phyloP scores from a whole-genome alignment of 2,329 filamentous ascomycete species.

The Acrodontium crateriforme region DNA sequence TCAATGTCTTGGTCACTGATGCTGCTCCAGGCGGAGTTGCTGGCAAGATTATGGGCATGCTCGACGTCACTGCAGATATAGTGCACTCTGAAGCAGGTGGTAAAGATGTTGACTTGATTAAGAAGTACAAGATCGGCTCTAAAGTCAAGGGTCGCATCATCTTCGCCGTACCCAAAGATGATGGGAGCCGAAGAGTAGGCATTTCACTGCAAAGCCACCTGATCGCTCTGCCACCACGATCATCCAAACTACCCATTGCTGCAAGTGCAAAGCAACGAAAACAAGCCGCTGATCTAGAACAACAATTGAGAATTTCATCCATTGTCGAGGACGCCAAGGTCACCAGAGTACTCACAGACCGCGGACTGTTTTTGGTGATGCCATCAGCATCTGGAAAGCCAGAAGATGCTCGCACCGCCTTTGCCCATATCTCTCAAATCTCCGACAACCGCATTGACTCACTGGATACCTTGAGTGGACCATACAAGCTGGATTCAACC shows the following conservation, averaged over 20 bases:
- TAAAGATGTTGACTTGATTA: conserved; percentile 54
- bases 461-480: conserved; percentile 60
- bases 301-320: conserved; percentile 55
- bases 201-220: conserved; percentile 83
- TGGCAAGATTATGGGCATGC: conserved; percentile 82
- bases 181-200: conserved; percentile 63
- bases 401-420: conserved; percentile 34
- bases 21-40: conserved; percentile 59
- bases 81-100: conserved; percentile 63
- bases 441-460: conserved; percentile 81
- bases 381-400: conserved; percentile 19
- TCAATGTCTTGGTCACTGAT: conserved; percentile 71
- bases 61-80: conserved; percentile 82
- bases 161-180: conserved; percentile 69
- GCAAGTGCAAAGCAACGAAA: conserved; percentile 15
- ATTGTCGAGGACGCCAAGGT: conserved; percentile 67
- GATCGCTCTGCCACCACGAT: conserved; percentile 42
- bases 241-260: conserved; percentile 22
- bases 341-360: conserved; percentile 60
- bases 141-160: conserved; percentile 79
- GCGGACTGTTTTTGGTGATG: conserved; percentile 70
- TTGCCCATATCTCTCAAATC: conserved; percentile 87
- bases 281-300: conserved; percentile 19
- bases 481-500: conserved; percentile 61
- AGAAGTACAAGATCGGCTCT: conserved; percentile 68